These are phyloP conservation scores for Lactarius vividus DNA, from an alignment of 768 basidiomycete species.

Conservation along the genomic window DNA sequence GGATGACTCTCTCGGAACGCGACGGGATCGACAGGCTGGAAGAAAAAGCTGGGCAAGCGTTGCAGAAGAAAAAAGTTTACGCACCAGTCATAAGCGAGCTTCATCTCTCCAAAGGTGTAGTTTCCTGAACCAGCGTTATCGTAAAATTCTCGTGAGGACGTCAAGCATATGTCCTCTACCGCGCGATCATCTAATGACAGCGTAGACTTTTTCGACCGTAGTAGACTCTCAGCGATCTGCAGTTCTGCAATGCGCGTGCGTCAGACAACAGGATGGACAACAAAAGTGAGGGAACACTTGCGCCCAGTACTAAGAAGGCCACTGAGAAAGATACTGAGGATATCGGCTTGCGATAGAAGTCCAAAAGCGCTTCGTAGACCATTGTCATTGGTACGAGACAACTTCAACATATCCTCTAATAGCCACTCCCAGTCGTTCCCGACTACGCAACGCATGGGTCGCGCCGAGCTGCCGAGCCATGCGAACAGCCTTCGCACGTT, in stretches of 20 bases:
- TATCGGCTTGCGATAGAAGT: slow-evolving; percentile 63
- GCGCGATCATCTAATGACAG: slow-evolving; percentile 47
- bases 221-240: slow-evolving; percentile 60
- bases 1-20: slow-evolving; percentile 55
- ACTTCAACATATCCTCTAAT: slow-evolving; percentile 86
- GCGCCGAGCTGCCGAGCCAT: slow-evolving; percentile 74
- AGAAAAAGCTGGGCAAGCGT: background rate
- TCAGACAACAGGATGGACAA: slow-evolving; percentile 11
- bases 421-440: slow-evolving; percentile 86
- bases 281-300: slow-evolving; percentile 46
- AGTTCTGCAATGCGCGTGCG: slow-evolving; percentile 47
- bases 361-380: slow-evolving; percentile 78
- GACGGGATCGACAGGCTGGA: slow-evolving; percentile 73
- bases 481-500: slow-evolving; percentile 81
- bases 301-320: slow-evolving; percentile 86
- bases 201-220: slow-evolving; percentile 47
- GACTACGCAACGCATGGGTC: slow-evolving; percentile 50
- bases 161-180: slow-evolving; percentile 77
- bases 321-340: slow-evolving; percentile 78
- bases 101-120: slow-evolving; percentile 93
- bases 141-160: slow-evolving; percentile 86
- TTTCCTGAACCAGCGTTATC: slow-evolving; percentile 93
- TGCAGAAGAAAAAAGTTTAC: slow-evolving; percentile 4
- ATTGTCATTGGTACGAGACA: slow-evolving; percentile 61
- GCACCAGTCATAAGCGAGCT: slow-evolving; percentile 94